Evolutionary conservation across 2,329 filamentous ascomycete genomes (phyloP), one percentile per base, ranked within the genome.

Genomic region (Fusarium paranaense): DNA sequence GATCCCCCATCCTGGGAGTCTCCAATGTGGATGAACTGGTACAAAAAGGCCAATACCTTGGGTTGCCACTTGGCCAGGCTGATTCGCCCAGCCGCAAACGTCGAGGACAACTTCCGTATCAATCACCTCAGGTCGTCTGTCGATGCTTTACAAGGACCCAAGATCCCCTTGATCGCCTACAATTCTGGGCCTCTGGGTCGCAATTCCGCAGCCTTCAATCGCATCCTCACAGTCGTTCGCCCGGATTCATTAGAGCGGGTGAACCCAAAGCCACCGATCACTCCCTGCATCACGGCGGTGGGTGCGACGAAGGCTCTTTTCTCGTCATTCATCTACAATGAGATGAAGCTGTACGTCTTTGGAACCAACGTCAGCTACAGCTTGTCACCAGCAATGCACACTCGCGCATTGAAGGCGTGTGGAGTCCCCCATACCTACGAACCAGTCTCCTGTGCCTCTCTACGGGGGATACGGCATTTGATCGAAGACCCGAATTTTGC

Each of bases 371-470:
- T 93, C 11, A 89, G 87, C 59, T 94, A 93, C 83, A 94, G 91
- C 79, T 81, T 95, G 65, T 95, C 93, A 0, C 93, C 93, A 1
- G 91, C 91, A 8, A 95, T 95, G 92, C 93, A 95, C 80, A 93
- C 91, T 64, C 87, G 91, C 7, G 93, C 93, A 0, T 90, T 93
- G 67, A 85, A 87, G 62, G 88, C 87, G 1, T 93, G 90, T 73
- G 93, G 93, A 0, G 90, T 95, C 79, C 90, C 90, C 0, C 93
- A 95, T 75, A 81, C 86, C 7, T 95, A 94, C 78, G 83, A 85
- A n/a, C 90, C 90, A 2, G 87, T 90, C 66, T 91, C 93, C 59
- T 90, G 91, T 6, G 83, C 86, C 20, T 90, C 89, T 0, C 80
- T 95, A 13, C 88, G 89, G 40, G 89, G 90, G 13, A 84, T 95